A percentile compares a stretch with the other conserved stretches of the same genome.
phyloP scores from a whole-genome alignment of 2,329 filamentous ascomycete species.

The Fonsecaea monophora region DNA sequence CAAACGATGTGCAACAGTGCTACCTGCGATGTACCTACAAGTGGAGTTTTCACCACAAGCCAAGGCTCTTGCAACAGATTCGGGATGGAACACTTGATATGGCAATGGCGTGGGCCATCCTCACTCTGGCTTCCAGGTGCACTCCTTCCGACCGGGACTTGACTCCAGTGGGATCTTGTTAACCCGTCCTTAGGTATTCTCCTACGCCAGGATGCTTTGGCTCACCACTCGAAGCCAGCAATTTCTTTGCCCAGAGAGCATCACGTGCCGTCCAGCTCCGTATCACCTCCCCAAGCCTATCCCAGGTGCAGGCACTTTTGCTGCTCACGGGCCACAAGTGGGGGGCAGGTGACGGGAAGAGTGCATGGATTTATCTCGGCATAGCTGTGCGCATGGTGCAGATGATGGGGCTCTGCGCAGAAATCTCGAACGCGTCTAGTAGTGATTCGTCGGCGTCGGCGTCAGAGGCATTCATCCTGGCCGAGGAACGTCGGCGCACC shows the following conservation, averaged over 20 bases:
- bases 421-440: not conserved
- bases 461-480: not conserved
- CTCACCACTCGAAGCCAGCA: not conserved
- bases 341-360: not conserved
- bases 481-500: conserved; percentile 1
- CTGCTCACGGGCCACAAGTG: conserved; percentile 1
- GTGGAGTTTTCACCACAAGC: conserved; percentile 5
- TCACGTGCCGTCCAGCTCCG: not conserved
- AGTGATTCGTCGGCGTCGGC: not conserved
- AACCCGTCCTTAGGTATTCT: not conserved
- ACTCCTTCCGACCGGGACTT: not conserved
- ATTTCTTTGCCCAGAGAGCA: not conserved
- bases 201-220: not conserved
- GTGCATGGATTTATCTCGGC: conserved; percentile 1
- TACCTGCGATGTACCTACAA: conserved; percentile 5
- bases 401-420: conserved; percentile 1
- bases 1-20: not conserved
- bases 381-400: conserved; percentile 2
- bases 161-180: not conserved
- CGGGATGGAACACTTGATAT: not conserved
- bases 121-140: conserved; percentile 4
- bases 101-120: not conserved
- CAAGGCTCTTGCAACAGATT: not conserved
- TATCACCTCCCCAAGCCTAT: not conserved
- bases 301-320: not conserved